These are phyloP conservation scores for Pyrenophora tritici-repentis DNA, from an alignment of 2,329 filamentous ascomycete genomes.

Conservation along the genomic window DNA sequence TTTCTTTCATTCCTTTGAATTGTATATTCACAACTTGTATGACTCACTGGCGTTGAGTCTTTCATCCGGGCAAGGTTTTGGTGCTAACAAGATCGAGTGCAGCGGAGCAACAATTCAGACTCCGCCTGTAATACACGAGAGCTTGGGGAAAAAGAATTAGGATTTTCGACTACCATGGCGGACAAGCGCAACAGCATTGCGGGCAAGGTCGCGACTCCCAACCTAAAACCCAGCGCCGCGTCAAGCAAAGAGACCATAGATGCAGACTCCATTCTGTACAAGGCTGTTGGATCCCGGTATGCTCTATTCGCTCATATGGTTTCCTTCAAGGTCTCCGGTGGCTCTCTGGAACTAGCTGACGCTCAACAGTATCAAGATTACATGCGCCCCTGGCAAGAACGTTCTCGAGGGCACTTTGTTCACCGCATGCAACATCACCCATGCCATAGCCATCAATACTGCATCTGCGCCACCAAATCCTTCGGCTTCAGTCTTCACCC, in stretches of 20 bases:
- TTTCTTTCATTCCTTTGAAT: slow-evolving; percentile 51
- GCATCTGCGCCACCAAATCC: slow-evolving; percentile 52
- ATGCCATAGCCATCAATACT: slow-evolving; percentile 65
- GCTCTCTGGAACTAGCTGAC: slow-evolving; percentile 16
- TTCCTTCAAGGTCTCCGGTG: neutral
- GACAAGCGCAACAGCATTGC: slow-evolving; percentile 64
- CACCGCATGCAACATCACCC: slow-evolving; percentile 64
- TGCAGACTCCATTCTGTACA: slow-evolving; percentile 60
- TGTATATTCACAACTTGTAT: slow-evolving; percentile 44
- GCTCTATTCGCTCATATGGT: slow-evolving; percentile 20
- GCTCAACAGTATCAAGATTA: slow-evolving; percentile 60
- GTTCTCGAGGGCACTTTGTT: slow-evolving; percentile 66
- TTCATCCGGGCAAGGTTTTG: slow-evolving; percentile 20
- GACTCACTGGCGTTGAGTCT: slow-evolving; percentile 39
- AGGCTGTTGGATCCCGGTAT: slow-evolving; percentile 66
- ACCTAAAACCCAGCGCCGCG: slow-evolving; percentile 49
- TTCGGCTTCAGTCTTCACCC: slow-evolving; percentile 45
- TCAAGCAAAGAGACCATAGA: slow-evolving; percentile 53
- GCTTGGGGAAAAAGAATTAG: slow-evolving; percentile 51
- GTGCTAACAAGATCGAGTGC: slow-evolving; percentile 17
- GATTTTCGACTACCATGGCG: slow-evolving; percentile 55
- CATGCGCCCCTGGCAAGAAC: slow-evolving; percentile 57
- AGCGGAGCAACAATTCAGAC: slow-evolving; percentile 9
- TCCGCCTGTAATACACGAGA: slow-evolving; percentile 46
- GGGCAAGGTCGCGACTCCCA: slow-evolving; percentile 59